A percentile compares a stretch with the other conserved stretches of the same genome.
phyloP scores from a whole-genome alignment of 768 basidiomycete species.

The Mycena amicta region DNA sequence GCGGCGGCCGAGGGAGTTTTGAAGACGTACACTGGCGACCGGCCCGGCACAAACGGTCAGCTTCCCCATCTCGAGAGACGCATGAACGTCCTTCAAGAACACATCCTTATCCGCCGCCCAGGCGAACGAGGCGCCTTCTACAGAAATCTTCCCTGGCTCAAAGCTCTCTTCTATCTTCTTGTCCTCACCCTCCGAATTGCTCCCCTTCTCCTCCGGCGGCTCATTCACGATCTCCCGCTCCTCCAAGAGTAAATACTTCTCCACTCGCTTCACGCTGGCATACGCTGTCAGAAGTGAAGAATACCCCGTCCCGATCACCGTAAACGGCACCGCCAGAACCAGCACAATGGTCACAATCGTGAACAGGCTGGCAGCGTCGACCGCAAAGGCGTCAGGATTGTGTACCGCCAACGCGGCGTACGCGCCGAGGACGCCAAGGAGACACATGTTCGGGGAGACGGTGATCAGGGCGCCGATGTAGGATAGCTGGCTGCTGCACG shows the following conservation, averaged over 20 bases:
- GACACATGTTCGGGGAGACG: neutral
- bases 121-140: constrained; percentile 4
- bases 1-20: neutral
- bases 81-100: constrained; percentile 7
- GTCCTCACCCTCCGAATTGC: no score
- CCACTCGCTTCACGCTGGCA: constrained; percentile 1
- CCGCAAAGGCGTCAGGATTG: neutral
- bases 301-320: neutral
- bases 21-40: constrained; percentile 5
- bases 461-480: constrained; percentile 2
- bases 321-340: neutral
- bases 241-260: constrained; percentile 5
- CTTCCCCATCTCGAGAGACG: neutral
- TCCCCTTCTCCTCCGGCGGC: neutral
- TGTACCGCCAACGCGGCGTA: constrained; percentile 8
- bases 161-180: no score
- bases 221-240: neutral
- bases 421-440: constrained; percentile 9
- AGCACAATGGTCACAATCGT: constrained; percentile 4
- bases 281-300: constrained; percentile 1
- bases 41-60: constrained; percentile 3
- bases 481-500: constrained; percentile 7
- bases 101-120: constrained; percentile 6
- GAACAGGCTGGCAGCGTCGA: constrained; percentile 7
- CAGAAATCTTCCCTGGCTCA: no score